phyloP scores from a whole-genome alignment of 2,329 filamentous ascomycete species.

The Paraphoma chrysanthemicola region DNA sequence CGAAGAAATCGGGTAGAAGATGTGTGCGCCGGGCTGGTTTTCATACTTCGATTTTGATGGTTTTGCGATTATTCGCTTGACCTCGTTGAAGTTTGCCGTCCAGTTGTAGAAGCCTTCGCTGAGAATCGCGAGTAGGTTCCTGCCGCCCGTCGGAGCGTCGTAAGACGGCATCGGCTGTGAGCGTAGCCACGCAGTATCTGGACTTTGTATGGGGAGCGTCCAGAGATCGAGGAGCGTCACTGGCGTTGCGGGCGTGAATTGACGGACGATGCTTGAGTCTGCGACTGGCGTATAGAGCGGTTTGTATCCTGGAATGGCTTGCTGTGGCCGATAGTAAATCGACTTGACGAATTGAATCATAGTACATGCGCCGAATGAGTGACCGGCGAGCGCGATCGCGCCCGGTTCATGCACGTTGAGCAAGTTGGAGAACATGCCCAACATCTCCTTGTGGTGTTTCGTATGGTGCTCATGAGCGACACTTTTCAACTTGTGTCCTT shows the following conservation, averaged over 20 bases:
- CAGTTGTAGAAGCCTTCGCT: constrained; percentile 82
- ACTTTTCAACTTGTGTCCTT: constrained; percentile 56
- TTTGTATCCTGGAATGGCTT: constrained; percentile 52
- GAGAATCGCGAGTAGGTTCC: constrained; percentile 72
- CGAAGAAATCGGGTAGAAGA: constrained; percentile 77
- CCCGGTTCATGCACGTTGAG: constrained; percentile 76
- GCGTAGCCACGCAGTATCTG: constrained; percentile 68
- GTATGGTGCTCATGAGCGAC: constrained; percentile 51
- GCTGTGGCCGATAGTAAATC: constrained; percentile 69
- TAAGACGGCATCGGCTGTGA: constrained; percentile 78
- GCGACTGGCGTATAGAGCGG: constrained; percentile 68
- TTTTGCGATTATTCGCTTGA: constrained; percentile 69
- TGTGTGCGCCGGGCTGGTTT: constrained; percentile 60
- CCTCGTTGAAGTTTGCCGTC: constrained; percentile 73
- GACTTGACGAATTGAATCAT: constrained; percentile 80
- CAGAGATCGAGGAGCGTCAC: constrained; percentile 80
- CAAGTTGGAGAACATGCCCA: constrained; percentile 66
- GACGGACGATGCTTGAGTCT: constrained; percentile 64
- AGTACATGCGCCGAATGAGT: constrained; percentile 81
- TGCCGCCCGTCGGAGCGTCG: constrained; percentile 56
- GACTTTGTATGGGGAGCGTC: constrained; percentile 74
- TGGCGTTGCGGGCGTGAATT: constrained; percentile 72
- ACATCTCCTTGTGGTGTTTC: constrained; percentile 50
- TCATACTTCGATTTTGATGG: constrained; percentile 53
- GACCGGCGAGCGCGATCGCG: constrained; percentile 76